phyloP scores from a whole-genome alignment of 2,329 filamentous ascomycete species.

The Colletotrichum karsti region DNA sequence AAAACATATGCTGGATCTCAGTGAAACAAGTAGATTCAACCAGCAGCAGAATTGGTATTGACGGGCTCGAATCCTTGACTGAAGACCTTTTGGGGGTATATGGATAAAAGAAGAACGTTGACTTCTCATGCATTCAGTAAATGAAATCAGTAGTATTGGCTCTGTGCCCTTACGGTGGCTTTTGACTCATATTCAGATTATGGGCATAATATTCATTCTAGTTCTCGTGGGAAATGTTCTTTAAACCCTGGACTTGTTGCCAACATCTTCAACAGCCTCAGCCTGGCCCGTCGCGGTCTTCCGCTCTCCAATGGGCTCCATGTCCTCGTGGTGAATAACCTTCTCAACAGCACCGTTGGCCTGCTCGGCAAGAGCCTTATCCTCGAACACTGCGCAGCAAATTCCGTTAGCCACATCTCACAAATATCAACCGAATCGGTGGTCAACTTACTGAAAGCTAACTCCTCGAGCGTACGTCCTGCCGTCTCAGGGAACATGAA shows the following conservation, averaged over 20 bases:
- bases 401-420: neutral
- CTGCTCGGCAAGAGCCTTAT: slow-evolving; percentile 37
- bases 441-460: slow-evolving; percentile 33
- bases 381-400: slow-evolving; percentile 37
- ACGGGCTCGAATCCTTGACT: too few relatives aligned
- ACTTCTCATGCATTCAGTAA: too few relatives aligned
- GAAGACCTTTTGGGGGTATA: too few relatives aligned
- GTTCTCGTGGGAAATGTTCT: neutral
- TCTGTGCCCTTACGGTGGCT: neutral
- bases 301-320: slow-evolving; percentile 1
- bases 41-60: too few relatives aligned
- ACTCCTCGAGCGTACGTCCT: slow-evolving; percentile 77
- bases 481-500: slow-evolving; percentile 84
- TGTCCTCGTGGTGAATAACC: slow-evolving; percentile 34
- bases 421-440: too few relatives aligned
- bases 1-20: too few relatives aligned
- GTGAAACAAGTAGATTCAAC: too few relatives aligned
- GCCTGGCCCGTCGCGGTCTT: slow-evolving; percentile 9
- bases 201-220: neutral
- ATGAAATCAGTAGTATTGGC: too few relatives aligned
- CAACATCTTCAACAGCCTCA: slow-evolving; percentile 12
- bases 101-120: too few relatives aligned
- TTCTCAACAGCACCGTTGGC: slow-evolving; percentile 39
- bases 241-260: slow-evolving; percentile 20
- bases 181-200: neutral